Evolutionary conservation across 148 eudicot genomes (phyloP).

Genomic region (Vaccinium vitisidaea): DNA sequence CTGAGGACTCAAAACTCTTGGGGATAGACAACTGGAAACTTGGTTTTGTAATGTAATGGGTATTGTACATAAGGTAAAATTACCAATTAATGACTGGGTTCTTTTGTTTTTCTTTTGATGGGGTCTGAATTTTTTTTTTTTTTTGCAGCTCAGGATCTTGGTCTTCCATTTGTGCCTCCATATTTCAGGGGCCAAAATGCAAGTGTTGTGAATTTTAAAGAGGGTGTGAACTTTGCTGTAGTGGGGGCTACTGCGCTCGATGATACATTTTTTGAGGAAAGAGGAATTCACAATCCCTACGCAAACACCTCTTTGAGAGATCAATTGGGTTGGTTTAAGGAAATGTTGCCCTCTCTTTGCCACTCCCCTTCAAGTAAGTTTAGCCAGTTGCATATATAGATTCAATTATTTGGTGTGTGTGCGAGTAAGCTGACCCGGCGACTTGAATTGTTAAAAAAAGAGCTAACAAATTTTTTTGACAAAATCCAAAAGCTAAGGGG

Average conservation of each 20-base stretch:
- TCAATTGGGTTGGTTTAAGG: constrained; percentile 43
- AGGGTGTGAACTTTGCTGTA: constrained; percentile 45
- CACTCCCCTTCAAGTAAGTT: constrained; percentile 22
- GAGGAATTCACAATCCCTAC: constrained; percentile 15
- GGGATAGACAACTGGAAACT: too few species aligned
- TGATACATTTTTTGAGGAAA: constrained; percentile 11
- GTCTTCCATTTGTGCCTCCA: constrained; percentile 33
- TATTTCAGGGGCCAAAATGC: constrained; percentile 20
- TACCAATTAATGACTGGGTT: not conserved
- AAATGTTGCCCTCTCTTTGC: constrained; percentile 22
- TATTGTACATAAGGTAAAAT: too few species aligned
- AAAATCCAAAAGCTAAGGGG: too few species aligned
- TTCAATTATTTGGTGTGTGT: too few species aligned
- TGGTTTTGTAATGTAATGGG: too few species aligned
- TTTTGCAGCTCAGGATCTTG: constrained; percentile 29
- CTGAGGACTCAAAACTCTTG: too few species aligned
- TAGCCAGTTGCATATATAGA: too few species aligned
- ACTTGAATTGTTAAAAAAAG: too few species aligned
- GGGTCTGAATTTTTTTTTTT: not conserved
- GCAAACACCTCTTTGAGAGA: constrained; percentile 28
- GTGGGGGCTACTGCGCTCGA: constrained; percentile 40
- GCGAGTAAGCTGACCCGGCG: too few species aligned
- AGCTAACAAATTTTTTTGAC: too few species aligned
- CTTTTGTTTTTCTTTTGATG: not conserved
- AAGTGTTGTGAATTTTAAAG: constrained; percentile 27